phyloP scores from a whole-genome alignment of 2,329 filamentous ascomycete genomes.

The Cryphonectria carpinicola region DNA sequence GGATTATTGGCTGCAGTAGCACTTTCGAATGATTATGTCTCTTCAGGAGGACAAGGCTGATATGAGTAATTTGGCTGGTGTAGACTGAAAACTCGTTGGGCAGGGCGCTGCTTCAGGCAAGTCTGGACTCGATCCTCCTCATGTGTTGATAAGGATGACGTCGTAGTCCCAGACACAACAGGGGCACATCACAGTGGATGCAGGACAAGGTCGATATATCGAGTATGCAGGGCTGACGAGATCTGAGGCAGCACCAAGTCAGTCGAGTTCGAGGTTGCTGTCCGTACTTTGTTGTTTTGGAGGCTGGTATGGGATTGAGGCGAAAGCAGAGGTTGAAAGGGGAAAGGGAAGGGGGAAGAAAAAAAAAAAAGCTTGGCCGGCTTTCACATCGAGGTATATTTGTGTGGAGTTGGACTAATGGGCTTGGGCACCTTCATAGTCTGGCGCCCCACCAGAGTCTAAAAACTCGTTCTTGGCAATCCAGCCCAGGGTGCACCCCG shows the following conservation, averaged over 20 bases:
- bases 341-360: neutral
- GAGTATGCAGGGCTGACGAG: neutral
- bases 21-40: neutral
- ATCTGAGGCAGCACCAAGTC: neutral
- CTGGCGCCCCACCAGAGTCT: constrained; percentile 15
- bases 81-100: neutral
- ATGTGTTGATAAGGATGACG: constrained; percentile 22
- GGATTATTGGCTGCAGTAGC: neutral
- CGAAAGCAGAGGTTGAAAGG: constrained; percentile 3
- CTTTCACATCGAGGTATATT: constrained; percentile 3
- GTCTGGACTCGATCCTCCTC: neutral
- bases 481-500: neutral
- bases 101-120: neutral
- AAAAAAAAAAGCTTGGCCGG: neutral
- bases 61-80: neutral
- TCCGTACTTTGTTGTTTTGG: neutral
- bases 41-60: neutral
- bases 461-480: neutral
- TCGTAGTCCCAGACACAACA: constrained; percentile 8
- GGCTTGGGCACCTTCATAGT: neutral
- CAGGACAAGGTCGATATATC: neutral
- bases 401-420: neutral
- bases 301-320: neutral
- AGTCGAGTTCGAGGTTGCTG: neutral
- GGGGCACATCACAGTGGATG: neutral